Evolutionary conservation across 257 asterid species (phyloP), one percentile per base, ranked within the genome.

Genomic region (Nicotiana benthamiana): DNA sequence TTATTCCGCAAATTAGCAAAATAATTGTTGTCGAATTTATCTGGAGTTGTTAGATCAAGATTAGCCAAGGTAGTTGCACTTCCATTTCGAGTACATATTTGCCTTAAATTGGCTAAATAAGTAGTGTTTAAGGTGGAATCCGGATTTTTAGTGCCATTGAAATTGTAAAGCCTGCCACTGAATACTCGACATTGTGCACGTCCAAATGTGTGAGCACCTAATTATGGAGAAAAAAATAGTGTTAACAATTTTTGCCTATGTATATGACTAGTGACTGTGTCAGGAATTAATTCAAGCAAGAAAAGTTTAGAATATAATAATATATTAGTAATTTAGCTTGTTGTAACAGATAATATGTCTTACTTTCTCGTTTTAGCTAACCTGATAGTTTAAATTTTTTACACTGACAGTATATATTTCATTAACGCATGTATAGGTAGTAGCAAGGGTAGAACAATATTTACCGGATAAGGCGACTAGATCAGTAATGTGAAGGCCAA

Each of bases 161-260:
- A 90, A 60, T 89, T 87, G 90, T 87, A 92, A 53, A 90, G 86
- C 7, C 97, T 80, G 75, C 43, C 64, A 60, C 80, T 83, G 72
- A 92, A 85, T 17, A 82, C 1, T 46, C 88, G 61, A 26, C 93
- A 92, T 34, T 85, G 92, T 26, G 91, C 90, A 13, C 94, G 91
- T 61, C 97, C 95, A 46, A 90, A 88, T n/a, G 95, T 89, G 82
- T 92, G 97, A 3, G 95, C 95, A 30, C 97, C 95, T 91, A 36
- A 36, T 30, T 30, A 30, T 36, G 10, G 46, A 36, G 46, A 36
- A 36, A 36, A 36, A 36, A 7, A 36, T 36, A 7, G 10, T 36
- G 10, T 36, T 6, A 36, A 36, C 9, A 36, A 36, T 7, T 36
- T 36, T 36, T 36, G 10, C 10, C 7, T 36, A 7, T 36, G 46